These are phyloP conservation scores for Biscogniauxia sp. DNA, from an alignment of 2,329 filamentous ascomycete species.

Conservation along the genomic window DNA sequence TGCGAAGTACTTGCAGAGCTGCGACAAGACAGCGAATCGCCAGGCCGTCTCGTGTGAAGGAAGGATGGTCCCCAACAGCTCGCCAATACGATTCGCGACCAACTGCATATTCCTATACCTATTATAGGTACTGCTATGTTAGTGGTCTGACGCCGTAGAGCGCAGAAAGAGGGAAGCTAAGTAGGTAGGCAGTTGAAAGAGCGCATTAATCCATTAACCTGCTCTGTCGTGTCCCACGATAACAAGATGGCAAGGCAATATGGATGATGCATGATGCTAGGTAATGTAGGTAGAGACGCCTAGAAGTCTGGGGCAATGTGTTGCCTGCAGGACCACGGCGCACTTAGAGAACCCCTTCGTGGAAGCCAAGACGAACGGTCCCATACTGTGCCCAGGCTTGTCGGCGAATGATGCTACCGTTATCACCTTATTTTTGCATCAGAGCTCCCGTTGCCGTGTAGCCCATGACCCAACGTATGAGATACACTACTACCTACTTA, in stretches of 20 bases:
- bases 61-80: background rate
- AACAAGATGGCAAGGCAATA: background rate
- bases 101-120: background rate
- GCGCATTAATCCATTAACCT: background rate
- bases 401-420: background rate
- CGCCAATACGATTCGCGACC: background rate
- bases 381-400: background rate
- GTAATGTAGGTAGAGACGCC: no score
- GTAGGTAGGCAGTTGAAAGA: background rate
- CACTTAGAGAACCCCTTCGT: background rate
- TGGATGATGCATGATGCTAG: background rate
- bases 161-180: background rate
- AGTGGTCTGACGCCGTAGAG: background rate
- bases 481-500: slow-evolving; percentile 14
- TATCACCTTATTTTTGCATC: background rate
- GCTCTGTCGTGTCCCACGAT: background rate
- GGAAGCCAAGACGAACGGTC: background rate
- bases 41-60: background rate
- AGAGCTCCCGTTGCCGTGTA: background rate
- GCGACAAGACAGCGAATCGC: background rate
- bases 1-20: background rate
- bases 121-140: background rate
- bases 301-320: background rate
- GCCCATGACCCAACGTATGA: background rate
- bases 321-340: background rate